A percentile compares a stretch with the other conserved stretches of the same genome.
Conservation (phyloP, 1,139 yeast species). For the Pichia sp. region DNA sequence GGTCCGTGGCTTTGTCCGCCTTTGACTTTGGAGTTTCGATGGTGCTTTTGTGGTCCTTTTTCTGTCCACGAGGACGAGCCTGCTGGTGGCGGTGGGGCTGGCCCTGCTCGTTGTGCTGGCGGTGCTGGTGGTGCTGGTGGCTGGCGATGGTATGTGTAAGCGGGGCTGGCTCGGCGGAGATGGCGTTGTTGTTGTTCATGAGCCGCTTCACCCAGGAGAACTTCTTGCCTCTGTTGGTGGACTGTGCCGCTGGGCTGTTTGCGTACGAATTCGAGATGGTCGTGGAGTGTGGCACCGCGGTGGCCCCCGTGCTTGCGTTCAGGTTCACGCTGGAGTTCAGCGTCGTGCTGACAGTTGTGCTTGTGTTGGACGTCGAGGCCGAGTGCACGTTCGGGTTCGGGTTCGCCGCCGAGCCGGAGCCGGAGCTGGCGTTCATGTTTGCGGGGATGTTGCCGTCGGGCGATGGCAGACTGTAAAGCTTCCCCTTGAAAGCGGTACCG, state of each 20-base stretch:
- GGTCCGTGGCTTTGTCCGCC: neutral
- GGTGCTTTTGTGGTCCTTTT: neutral
- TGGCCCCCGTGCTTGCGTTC: too few species aligned
- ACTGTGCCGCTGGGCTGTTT: neutral
- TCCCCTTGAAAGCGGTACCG: too few species aligned
- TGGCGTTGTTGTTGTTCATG: conserved; percentile 8
- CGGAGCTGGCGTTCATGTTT: neutral
- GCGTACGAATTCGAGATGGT: neutral
- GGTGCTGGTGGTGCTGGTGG: neutral
- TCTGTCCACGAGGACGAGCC: neutral
- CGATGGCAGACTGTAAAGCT: too few species aligned
- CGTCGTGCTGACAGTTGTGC: neutral
- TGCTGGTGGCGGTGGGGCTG: neutral
- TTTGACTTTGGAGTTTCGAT: neutral
- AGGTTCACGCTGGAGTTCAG: neutral
- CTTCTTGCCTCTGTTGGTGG: conserved; percentile 5
- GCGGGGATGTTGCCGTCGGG: neutral
- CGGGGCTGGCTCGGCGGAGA: neutral
- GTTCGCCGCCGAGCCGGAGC: neutral
- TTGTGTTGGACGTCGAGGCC: neutral
- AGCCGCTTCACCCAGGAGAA: conserved; percentile 16
- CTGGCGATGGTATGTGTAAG: neutral
- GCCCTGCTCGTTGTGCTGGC: neutral
- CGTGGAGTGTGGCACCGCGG: too few species aligned
- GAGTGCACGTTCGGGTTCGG: neutral